Conservation (phyloP, 2,329 filamentous ascomycete genomes). For the Nigrospora osmanthi region DNA sequence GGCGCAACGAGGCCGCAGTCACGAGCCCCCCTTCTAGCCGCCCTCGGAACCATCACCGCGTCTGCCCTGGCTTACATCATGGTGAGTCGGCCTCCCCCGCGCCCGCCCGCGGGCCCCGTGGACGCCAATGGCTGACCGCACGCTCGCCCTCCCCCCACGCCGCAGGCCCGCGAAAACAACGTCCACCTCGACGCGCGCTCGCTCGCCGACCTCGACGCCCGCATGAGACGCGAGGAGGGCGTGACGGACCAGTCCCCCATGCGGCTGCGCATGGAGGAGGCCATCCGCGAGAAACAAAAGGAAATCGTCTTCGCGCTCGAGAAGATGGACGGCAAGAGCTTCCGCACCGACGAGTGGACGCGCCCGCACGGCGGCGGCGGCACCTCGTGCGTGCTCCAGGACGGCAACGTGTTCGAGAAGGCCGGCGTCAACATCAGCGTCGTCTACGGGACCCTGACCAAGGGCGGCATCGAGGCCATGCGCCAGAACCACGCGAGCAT, state of each 20-base stretch:
- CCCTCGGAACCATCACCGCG: conserved; percentile 1
- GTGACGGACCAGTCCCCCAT: conserved; percentile 78
- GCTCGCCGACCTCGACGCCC: conserved; percentile 78
- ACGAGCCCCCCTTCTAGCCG: background rate
- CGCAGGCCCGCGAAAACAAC: conserved; percentile 32
- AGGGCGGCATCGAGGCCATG: conserved; percentile 87
- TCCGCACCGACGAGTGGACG: conserved; percentile 79
- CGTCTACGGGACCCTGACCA: conserved; percentile 85
- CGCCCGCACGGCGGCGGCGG: conserved; percentile 86
- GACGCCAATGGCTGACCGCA: conserved; percentile 1
- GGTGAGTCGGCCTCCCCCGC: background rate
- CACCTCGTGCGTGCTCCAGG: conserved; percentile 89
- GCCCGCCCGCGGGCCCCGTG: background rate
- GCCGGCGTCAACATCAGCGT: conserved; percentile 92
- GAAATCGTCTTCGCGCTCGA: conserved; percentile 80
- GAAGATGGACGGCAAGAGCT: conserved; percentile 73
- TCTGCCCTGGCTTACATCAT: conserved; percentile 2
- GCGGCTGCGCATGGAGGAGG: conserved; percentile 94
- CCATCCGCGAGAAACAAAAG: conserved; percentile 89
- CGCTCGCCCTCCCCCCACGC: background rate
- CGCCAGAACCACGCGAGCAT: conserved; percentile 90
- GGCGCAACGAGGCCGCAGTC: background rate
- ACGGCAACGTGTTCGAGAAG: conserved; percentile 96
- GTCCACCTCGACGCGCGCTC: conserved; percentile 53
- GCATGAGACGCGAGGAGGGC: conserved; percentile 70